Percentiles rank a stretch among this genome's conserved stretches.
Evolutionary conservation across 352 stramenopile genomes (phyloP).

Genomic region (Globisporangium megalacanthum): DNA sequence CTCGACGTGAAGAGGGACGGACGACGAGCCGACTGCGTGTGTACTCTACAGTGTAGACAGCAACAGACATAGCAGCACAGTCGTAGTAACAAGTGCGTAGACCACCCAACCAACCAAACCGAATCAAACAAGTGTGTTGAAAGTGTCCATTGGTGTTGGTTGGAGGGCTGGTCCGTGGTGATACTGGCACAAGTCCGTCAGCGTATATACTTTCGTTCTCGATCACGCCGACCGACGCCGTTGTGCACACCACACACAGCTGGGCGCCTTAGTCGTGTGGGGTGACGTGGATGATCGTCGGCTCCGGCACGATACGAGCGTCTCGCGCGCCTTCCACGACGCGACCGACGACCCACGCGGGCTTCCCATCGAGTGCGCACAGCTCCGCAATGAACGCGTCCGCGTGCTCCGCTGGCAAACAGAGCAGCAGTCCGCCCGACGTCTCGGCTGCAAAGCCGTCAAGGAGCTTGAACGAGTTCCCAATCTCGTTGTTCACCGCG

Average conservation of each 20-base stretch:
- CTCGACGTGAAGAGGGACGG: neutral
- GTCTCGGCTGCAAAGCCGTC: conserved; percentile 93
- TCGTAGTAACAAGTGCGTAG: neutral
- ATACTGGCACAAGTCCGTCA: no score
- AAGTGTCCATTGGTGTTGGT: no score
- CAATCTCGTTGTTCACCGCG: conserved; percentile 81
- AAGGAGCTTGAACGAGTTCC: conserved; percentile 91
- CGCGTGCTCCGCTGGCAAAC: conserved; percentile 79
- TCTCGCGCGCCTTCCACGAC: conserved; percentile 75
- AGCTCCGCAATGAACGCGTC: conserved; percentile 87
- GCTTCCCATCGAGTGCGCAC: conserved; percentile 79
- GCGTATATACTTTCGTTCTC: no score
- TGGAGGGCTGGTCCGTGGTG: no score
- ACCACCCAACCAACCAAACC: no score
- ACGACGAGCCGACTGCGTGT: neutral
- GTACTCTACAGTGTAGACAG: neutral
- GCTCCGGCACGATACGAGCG: conserved; percentile 47
- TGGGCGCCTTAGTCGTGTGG: conserved; percentile 24
- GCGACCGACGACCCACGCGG: conserved; percentile 91
- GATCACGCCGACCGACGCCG: no score
- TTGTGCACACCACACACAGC: no score
- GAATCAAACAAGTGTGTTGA: neutral
- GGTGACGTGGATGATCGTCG: conserved; percentile 52
- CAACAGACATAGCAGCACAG: neutral
- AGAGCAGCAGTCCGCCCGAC: conserved; percentile 92